These are phyloP conservation scores for Sparassis latifolia DNA, from an alignment of 1,284 basidiomycete genomes.

Conservation along the genomic window DNA sequence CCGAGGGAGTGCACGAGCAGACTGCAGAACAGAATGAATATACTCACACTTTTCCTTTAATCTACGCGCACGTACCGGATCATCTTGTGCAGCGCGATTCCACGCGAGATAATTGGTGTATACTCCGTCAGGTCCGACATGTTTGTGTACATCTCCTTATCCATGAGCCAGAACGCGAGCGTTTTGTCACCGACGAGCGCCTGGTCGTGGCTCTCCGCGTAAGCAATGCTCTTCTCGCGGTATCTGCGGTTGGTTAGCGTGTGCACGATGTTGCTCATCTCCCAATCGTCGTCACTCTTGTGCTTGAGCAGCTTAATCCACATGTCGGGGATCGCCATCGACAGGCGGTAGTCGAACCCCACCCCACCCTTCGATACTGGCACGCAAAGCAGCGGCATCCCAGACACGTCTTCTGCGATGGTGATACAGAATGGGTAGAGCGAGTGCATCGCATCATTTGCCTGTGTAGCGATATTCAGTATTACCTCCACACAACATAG, in stretches of 20 bases:
- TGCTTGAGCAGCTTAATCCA: slow-evolving; percentile 99
- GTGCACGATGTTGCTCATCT: slow-evolving; percentile 82
- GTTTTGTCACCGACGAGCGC: slow-evolving; percentile 98
- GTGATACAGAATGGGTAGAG: slow-evolving; percentile 81
- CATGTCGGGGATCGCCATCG: slow-evolving; percentile 99
- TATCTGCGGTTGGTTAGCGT: slow-evolving; percentile 89
- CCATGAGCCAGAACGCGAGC: slow-evolving; percentile 98
- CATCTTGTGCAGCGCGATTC: slow-evolving; percentile 94
- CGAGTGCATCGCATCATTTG: slow-evolving; percentile 85
- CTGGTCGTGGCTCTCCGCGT: slow-evolving; percentile 96
- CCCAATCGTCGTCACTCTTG: slow-evolving; percentile 83
- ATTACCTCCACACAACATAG: neutral
- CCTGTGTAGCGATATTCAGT: slow-evolving; percentile 39
- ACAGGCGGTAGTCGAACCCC: slow-evolving; percentile 95
- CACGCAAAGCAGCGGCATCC: slow-evolving; percentile 92
- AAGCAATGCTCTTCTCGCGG: slow-evolving; percentile 89
- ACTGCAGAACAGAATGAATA: slow-evolving; percentile 31
- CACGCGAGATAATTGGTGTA: slow-evolving; percentile 86
- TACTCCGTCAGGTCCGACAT: slow-evolving; percentile 90
- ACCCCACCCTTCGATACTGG: slow-evolving; percentile 82
- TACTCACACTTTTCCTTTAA: neutral
- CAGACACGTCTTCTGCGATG: slow-evolving; percentile 97
- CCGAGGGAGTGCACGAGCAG: slow-evolving; percentile 88
- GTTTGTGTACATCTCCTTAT: slow-evolving; percentile 98
- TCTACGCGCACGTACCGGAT: slow-evolving; percentile 61